Evolutionary conservation across 176 grass and related monocot species (phyloP).

Genomic region (Triticum dicoccoides): DNA sequence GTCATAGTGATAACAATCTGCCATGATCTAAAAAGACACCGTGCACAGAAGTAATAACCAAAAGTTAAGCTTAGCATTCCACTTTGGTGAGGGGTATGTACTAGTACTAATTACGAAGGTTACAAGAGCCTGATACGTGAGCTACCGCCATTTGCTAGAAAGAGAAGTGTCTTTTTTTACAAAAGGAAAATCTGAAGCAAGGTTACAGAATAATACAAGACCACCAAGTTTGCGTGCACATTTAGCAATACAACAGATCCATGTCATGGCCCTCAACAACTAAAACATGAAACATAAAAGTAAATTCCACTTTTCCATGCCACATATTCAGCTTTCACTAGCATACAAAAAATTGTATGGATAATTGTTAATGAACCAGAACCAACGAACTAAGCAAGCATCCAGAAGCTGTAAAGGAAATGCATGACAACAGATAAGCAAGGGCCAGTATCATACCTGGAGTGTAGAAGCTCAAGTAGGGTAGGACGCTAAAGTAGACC

Average conservation of each 20-base stretch:
- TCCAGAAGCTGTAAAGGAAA: neutral
- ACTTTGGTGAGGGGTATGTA: too few relatives aligned
- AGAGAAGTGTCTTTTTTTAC: neutral
- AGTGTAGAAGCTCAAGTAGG: neutral
- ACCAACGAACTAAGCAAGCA: neutral
- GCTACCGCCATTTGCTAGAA: neutral
- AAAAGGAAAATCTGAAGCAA: too few relatives aligned
- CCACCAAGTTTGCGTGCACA: neutral
- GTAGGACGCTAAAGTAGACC: neutral
- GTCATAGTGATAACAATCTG: too few relatives aligned
- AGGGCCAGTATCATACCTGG: neutral
- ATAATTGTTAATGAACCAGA: neutral
- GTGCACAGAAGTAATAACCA: too few relatives aligned
- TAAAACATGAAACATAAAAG: neutral
- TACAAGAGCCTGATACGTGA: neutral
- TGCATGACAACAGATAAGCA: neutral
- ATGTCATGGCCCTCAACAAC: neutral
- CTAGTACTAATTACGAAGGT: too few relatives aligned
- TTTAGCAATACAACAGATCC: neutral
- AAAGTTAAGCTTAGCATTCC: too few relatives aligned
- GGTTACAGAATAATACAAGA: neutral
- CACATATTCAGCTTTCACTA: neutral
- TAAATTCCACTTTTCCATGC: neutral
- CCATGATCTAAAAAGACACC: too few relatives aligned
- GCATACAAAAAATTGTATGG: neutral